Percentiles rank a stretch among this genome's conserved stretches.
Conservation (phyloP, 352 stramenopile species). For the Phytopythium cucurbitacearum region DNA sequence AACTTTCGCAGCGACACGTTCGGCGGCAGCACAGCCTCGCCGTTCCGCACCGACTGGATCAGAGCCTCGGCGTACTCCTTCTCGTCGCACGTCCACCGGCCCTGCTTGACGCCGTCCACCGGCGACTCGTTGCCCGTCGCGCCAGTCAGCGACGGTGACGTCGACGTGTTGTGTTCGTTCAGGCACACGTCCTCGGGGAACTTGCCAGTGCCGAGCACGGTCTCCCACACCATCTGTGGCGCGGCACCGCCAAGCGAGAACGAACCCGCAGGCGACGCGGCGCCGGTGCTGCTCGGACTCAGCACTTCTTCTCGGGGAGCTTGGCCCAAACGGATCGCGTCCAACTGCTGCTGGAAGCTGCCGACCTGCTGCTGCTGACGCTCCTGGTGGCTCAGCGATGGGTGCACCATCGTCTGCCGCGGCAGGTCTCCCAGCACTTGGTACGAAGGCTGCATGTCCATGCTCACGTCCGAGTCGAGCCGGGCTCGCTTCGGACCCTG, state of each 20-base stretch:
- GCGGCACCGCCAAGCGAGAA: conserved; percentile 6
- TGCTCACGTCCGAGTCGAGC: conserved; percentile 25
- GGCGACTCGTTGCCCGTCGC: conserved; percentile 8
- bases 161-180: conserved; percentile 30
- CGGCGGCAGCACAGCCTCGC: conserved; percentile 34
- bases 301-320: conserved; percentile 9
- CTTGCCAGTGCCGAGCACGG: conserved; percentile 46
- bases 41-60: conserved; percentile 46
- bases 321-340: conserved; percentile 6
- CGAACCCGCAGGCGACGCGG: conserved; percentile 10
- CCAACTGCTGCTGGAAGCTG: conserved; percentile 7
- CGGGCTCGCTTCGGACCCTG: conserved; percentile 25
- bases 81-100: conserved; percentile 50
- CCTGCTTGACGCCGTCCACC: conserved; percentile 37
- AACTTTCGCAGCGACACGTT: conserved; percentile 58
- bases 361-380: conserved; percentile 2
- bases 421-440: conserved; percentile 20
- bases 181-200: conserved; percentile 64
- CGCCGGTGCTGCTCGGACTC: conserved; percentile 14
- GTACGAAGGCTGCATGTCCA: conserved; percentile 27
- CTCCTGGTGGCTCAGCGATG: conserved; percentile 4
- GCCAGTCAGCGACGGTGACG: conserved; percentile 12
- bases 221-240: conserved; percentile 57
- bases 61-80: conserved; percentile 51
- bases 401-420: conserved; percentile 26